Percentiles rank a stretch among this genome's conserved stretches.
These are phyloP conservation scores for Ustilago trichophora DNA, from an alignment of 1,284 basidiomycete genomes.

Conservation along the genomic window DNA sequence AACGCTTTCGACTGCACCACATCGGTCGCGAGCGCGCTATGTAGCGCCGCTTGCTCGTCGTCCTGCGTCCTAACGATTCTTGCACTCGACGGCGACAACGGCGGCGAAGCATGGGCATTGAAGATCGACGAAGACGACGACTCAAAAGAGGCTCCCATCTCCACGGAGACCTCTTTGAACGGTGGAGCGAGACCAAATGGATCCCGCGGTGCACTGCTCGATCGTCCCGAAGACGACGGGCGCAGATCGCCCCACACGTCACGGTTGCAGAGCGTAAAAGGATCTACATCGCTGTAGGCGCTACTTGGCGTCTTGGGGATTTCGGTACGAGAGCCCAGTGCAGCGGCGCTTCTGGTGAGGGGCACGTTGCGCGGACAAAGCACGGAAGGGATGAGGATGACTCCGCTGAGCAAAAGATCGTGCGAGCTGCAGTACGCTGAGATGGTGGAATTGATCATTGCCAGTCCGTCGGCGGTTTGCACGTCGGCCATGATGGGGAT, in stretches of 20 bases:
- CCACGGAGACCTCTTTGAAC: slow-evolving; percentile 5
- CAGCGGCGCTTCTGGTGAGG: slow-evolving; percentile 16
- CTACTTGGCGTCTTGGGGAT: slow-evolving; percentile 25
- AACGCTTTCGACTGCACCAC: slow-evolving; percentile 40
- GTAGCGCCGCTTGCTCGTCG: slow-evolving; percentile 37
- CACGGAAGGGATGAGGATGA: slow-evolving; percentile 48
- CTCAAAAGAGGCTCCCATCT: slow-evolving; percentile 21
- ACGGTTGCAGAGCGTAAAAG: slow-evolving; percentile 27
- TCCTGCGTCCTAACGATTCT: slow-evolving; percentile 23
- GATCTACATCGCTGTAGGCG: slow-evolving; percentile 36
- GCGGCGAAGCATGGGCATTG: slow-evolving; percentile 26
- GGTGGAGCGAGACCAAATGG: slow-evolving; percentile 35
- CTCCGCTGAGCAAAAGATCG: slow-evolving; percentile 42
- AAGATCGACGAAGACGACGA: slow-evolving; percentile 21
- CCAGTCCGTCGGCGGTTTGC: slow-evolving; percentile 35
- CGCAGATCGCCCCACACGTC: slow-evolving; percentile 32
- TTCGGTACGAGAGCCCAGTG: slow-evolving; percentile 1
- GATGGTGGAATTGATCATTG: slow-evolving; percentile 49
- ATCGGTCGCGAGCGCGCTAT: slow-evolving; percentile 42
- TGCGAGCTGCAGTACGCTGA: slow-evolving; percentile 50
- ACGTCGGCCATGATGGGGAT: slow-evolving; percentile 54
- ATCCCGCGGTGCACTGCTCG: slow-evolving; percentile 9
- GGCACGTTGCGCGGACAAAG: slow-evolving; percentile 41
- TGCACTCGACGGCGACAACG: slow-evolving; percentile 31
- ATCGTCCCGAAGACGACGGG: background rate